Conservation (phyloP, 2,329 filamentous ascomycete species). For the Westerdykella sp. region DNA sequence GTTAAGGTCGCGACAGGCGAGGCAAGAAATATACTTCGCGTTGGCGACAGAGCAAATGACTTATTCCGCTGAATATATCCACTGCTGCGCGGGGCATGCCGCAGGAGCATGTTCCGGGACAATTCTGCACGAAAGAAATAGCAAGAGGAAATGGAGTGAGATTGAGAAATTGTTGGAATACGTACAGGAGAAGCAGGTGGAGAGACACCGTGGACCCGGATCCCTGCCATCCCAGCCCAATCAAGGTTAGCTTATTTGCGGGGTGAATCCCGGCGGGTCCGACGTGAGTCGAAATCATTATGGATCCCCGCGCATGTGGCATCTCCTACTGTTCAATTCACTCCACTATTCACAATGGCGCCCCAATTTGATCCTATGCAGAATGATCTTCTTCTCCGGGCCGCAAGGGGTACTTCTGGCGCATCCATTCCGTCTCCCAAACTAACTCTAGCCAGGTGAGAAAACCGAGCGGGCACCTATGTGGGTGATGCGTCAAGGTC, state of each 20-base stretch:
- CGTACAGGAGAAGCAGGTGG: too few relatives aligned
- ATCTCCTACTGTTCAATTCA: background rate
- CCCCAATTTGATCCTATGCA: constrained; percentile 74
- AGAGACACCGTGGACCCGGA: too few relatives aligned
- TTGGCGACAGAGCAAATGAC: too few relatives aligned
- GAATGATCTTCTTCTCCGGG: constrained; percentile 87
- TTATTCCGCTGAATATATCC: too few relatives aligned
- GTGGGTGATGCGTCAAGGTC: constrained; percentile 99
- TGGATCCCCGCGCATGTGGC: background rate
- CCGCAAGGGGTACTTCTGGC: constrained; percentile 65
- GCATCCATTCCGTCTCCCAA: background rate
- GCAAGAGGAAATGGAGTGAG: background rate
- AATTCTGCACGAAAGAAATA: background rate
- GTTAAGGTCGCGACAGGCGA: constrained; percentile 12
- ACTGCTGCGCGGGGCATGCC: constrained; percentile 1
- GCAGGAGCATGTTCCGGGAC: constrained; percentile 16
- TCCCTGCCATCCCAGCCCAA: constrained; percentile 2
- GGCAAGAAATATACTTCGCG: background rate
- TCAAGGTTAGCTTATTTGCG: constrained; percentile 15
- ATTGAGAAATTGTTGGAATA: too few relatives aligned
- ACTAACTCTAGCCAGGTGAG: constrained; percentile 56
- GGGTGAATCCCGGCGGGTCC: constrained; percentile 1
- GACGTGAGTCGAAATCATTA: background rate
- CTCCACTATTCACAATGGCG: constrained; percentile 48
- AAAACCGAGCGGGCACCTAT: constrained; percentile 87